Evolutionary conservation across 1,284 basidiomycete genomes (phyloP).

Genomic region (Calocybe gambosa): DNA sequence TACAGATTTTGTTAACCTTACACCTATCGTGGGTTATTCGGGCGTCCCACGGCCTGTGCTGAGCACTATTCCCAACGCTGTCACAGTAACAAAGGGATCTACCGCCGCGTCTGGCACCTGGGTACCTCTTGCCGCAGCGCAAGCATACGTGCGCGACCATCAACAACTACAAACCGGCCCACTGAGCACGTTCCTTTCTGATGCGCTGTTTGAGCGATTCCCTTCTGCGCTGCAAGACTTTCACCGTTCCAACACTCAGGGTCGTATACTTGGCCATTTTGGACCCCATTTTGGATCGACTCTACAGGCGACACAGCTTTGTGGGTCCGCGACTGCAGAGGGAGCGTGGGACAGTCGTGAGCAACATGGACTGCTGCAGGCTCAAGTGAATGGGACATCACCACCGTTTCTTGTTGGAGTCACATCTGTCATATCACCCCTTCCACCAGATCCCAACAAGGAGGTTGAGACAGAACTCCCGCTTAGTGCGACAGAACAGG

Average conservation of each 20-base stretch:
- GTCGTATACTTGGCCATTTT: conserved; percentile 45
- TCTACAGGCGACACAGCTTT: conserved; percentile 32
- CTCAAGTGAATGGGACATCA: conserved; percentile 1
- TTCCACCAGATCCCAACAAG: conserved; percentile 8
- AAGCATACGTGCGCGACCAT: conserved; percentile 40
- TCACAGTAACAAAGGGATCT: conserved; percentile 42
- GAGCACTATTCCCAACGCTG: conserved; percentile 35
- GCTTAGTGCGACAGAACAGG: conserved; percentile 62
- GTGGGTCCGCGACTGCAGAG: conserved; percentile 17
- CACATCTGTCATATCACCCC: conserved; percentile 9
- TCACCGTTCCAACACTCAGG: conserved; percentile 36
- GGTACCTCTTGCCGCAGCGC: conserved; percentile 57
- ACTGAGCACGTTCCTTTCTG: conserved; percentile 51
- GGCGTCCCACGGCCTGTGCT: conserved; percentile 30
- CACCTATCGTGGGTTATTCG: conserved; percentile 45
- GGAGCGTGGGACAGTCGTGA: background rate
- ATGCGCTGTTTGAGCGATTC: conserved; percentile 53
- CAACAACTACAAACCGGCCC: conserved; percentile 23
- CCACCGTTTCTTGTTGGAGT: background rate
- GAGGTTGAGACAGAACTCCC: conserved; percentile 33
- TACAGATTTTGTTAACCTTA: conserved; percentile 67
- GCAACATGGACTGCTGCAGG: background rate
- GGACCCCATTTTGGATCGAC: conserved; percentile 50
- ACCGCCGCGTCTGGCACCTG: conserved; percentile 52
- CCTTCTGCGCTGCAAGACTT: conserved; percentile 52